phyloP scores from a whole-genome alignment of 78 protist species.

The Speleostelium caveatum region DNA sequence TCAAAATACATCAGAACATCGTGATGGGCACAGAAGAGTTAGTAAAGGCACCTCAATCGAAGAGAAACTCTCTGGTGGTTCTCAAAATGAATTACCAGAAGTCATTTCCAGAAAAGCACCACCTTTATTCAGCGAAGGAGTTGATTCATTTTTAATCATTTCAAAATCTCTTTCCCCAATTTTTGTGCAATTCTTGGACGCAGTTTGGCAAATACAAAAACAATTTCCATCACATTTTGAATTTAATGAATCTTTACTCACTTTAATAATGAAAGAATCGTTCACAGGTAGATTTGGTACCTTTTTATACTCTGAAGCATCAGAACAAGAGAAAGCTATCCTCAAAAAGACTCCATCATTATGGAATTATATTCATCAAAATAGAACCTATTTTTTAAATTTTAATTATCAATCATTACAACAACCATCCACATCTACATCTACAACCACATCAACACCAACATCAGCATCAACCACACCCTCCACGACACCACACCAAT shows the following conservation, averaged over 20 bases:
- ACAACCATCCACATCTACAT: too few species aligned
- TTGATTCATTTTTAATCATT: constrained; percentile 11
- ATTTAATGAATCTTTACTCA: constrained; percentile 39
- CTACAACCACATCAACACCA: not conserved
- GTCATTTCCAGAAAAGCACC: constrained; percentile 10
- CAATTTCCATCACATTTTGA: constrained; percentile 78
- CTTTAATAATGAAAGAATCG: constrained; percentile 35
- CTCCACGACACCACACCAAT: not conserved
- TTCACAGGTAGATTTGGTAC: constrained; percentile 66
- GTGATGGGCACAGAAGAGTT: not conserved
- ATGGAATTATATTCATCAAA: constrained; percentile 27
- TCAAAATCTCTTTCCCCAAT: constrained; percentile 43
- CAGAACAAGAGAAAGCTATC: constrained; percentile 30
- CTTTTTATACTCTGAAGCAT: constrained; percentile 38
- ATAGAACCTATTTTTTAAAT: not conserved
- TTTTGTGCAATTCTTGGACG: constrained; percentile 58
- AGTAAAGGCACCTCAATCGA: not conserved
- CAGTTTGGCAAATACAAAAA: constrained; percentile 72
- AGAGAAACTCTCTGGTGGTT: not conserved
- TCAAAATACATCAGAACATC: not conserved
- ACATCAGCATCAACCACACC: not conserved
- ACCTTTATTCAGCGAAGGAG: not conserved
- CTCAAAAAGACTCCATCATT: constrained; percentile 45
- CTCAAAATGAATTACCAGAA: not conserved
- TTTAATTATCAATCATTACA: not conserved